phyloP scores from a whole-genome alignment of 2,329 filamentous ascomycete genomes.

The Fusarium nurragi region DNA sequence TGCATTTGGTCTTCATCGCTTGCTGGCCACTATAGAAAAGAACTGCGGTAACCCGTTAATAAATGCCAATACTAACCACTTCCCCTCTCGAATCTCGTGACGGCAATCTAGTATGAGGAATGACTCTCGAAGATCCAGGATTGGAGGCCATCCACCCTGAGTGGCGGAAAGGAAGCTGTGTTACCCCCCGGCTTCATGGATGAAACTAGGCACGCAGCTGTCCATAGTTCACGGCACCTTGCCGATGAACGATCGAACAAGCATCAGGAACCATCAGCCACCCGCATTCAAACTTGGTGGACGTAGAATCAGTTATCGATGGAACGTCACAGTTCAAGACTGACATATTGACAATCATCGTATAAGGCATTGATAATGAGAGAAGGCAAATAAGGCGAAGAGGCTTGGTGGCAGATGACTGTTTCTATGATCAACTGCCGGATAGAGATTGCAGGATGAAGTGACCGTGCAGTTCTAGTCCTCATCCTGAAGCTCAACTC shows the following conservation, averaged over 20 bases:
- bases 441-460: conserved; percentile 19
- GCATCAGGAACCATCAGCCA: not conserved
- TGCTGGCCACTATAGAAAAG: not conserved
- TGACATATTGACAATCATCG: not conserved
- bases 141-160: conserved; percentile 5
- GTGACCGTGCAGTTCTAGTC: conserved; percentile 5
- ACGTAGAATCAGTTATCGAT: not conserved
- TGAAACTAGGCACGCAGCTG: conserved; percentile 34
- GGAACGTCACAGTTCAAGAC: conserved; percentile 12
- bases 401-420: not conserved
- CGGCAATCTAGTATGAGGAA: not conserved
- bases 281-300: not conserved
- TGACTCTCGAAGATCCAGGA: not conserved
- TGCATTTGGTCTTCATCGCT: not conserved
- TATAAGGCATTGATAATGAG: not conserved
- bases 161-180: conserved; percentile 29
- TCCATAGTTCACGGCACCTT: conserved; percentile 35
- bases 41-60: not conserved
- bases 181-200: conserved; percentile 24
- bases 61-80: not conserved
- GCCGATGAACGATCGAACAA: conserved; percentile 9
- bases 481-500: not conserved
- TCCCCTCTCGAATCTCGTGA: not conserved
- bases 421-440: not conserved
- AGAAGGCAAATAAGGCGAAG: not conserved